These are phyloP conservation scores for Smallanthus sonchifolius DNA, from an alignment of 129 eudicot species.

Conservation along the genomic window DNA sequence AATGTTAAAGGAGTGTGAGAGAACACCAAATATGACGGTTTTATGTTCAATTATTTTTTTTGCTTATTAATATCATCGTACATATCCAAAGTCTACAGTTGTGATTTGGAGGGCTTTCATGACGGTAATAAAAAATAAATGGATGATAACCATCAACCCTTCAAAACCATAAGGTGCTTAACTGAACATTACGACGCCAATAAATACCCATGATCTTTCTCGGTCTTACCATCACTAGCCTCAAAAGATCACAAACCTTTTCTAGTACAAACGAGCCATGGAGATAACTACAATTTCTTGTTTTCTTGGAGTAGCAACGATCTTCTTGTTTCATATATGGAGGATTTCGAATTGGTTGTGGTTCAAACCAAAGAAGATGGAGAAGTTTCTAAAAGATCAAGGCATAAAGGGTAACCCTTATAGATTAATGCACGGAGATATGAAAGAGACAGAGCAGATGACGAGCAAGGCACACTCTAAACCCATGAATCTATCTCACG, in stretches of 20 bases:
- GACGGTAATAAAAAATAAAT: background rate
- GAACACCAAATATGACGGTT: too few relatives aligned
- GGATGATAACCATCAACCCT: background rate
- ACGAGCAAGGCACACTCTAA: conserved; percentile 27
- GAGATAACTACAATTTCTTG: background rate
- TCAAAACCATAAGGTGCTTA: conserved; percentile 1
- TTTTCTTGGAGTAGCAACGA: conserved; percentile 10
- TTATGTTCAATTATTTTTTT: too few relatives aligned
- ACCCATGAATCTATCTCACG: conserved; percentile 41
- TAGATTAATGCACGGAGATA: conserved; percentile 43
- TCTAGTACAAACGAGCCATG: too few relatives aligned
- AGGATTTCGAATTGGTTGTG: conserved; percentile 42
- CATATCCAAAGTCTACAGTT: too few relatives aligned
- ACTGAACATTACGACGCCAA: background rate
- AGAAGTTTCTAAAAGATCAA: conserved; percentile 46
- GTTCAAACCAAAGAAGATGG: conserved; percentile 47
- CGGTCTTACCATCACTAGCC: background rate
- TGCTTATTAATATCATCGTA: too few relatives aligned
- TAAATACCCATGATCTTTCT: background rate
- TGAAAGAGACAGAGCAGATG: conserved; percentile 43
- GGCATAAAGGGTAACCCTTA: conserved; percentile 53
- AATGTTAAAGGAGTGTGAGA: too few relatives aligned
- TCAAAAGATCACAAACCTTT: background rate
- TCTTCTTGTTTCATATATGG: conserved; percentile 30
- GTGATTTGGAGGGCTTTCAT: too few relatives aligned